Conservation (phyloP, 2,329 filamentous ascomycete genomes). For the Hymenoscyphus infarciens region DNA sequence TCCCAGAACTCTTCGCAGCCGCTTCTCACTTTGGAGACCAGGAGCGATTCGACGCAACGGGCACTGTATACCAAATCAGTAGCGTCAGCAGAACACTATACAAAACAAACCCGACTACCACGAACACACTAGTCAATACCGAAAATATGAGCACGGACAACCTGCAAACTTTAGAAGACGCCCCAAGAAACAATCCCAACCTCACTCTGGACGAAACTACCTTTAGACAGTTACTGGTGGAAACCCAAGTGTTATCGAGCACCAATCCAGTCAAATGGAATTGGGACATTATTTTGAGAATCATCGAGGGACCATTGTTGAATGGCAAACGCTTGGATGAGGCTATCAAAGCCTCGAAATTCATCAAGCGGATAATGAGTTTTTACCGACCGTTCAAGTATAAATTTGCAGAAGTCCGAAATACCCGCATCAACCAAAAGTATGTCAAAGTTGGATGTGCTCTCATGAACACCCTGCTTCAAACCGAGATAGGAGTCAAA, state of each 20-base stretch:
- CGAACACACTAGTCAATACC: constrained; percentile 25
- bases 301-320: constrained; percentile 88
- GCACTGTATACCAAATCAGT: constrained; percentile 96
- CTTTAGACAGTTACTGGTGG: constrained; percentile 62
- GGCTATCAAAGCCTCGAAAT: constrained; percentile 91
- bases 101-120: constrained; percentile 59
- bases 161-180: constrained; percentile 52
- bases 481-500: constrained; percentile 77
- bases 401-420: constrained; percentile 85
- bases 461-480: constrained; percentile 79
- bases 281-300: constrained; percentile 86
- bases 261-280: constrained; percentile 96
- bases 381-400: constrained; percentile 98
- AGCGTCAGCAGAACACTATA: constrained; percentile 93
- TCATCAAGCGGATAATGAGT: constrained; percentile 88
- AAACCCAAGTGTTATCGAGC: constrained; percentile 82
- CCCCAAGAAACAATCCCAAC: constrained; percentile 49
- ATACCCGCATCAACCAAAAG: constrained; percentile 88
- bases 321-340: constrained; percentile 91
- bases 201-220: constrained; percentile 57
- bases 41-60: constrained; percentile 74
- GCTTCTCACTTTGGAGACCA: constrained; percentile 70
- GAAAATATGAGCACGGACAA: constrained; percentile 42
- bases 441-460: constrained; percentile 89
- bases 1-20: constrained; percentile 78